Conservation (phyloP, 2,329 filamentous ascomycete genomes). For the Bipolaris victoriae region DNA sequence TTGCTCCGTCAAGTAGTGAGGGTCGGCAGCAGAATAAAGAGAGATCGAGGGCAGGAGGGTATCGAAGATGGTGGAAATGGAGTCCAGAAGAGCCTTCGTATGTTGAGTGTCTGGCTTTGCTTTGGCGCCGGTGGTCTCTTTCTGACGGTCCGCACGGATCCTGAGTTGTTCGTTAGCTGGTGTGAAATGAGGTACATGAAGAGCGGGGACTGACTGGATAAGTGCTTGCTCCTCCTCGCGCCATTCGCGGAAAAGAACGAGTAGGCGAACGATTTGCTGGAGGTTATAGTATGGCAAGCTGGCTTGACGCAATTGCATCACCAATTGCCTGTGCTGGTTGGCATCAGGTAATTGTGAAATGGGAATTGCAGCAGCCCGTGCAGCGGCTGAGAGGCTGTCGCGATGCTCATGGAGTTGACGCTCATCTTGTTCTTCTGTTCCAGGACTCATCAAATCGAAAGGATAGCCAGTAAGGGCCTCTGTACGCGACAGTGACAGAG, state of each 20-base stretch:
- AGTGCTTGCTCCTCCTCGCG: slow-evolving; percentile 50
- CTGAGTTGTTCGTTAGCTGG: slow-evolving; percentile 17
- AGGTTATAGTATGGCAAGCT: slow-evolving; percentile 52
- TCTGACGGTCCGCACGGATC: slow-evolving; percentile 19
- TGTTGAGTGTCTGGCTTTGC: slow-evolving; percentile 34
- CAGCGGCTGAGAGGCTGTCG: slow-evolving; percentile 25
- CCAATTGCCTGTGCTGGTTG: slow-evolving; percentile 29
- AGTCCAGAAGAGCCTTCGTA: slow-evolving; percentile 50
- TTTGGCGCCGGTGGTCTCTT: slow-evolving; percentile 10
- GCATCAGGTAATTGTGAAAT: slow-evolving; percentile 27
- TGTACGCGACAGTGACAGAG: slow-evolving; percentile 52
- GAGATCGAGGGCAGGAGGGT: slow-evolving; percentile 40
- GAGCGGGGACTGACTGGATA: slow-evolving; percentile 34
- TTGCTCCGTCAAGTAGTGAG: slow-evolving; percentile 9
- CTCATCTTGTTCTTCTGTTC: slow-evolving; percentile 39
- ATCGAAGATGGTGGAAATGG: slow-evolving; percentile 49
- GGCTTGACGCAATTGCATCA: slow-evolving; percentile 28
- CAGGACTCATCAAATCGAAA: slow-evolving; percentile 40
- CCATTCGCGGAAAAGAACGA: slow-evolving; percentile 53
- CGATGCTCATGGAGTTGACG: slow-evolving; percentile 27
- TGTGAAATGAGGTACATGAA: neutral
- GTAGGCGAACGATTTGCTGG: slow-evolving; percentile 51
- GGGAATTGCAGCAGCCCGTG: slow-evolving; percentile 26
- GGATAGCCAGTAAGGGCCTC: slow-evolving; percentile 50
- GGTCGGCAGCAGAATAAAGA: slow-evolving; percentile 4